Evolutionary conservation across 306 rosid genomes (phyloP).

Genomic region (Vicia faba): DNA sequence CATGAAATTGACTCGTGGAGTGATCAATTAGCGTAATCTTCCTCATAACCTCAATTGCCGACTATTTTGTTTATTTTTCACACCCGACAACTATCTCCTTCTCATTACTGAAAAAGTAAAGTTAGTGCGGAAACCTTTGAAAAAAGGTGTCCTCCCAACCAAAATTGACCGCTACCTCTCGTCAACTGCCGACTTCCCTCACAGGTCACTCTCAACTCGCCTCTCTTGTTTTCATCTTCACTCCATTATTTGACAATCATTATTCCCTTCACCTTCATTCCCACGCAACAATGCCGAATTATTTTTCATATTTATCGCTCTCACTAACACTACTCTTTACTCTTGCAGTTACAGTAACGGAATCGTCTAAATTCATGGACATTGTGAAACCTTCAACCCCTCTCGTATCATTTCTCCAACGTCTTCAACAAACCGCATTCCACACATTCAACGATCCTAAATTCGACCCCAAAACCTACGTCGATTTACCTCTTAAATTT

Average conservation of each 20-base stretch:
- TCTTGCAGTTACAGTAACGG: background rate
- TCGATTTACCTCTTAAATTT: constrained; percentile 67
- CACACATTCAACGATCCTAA: constrained; percentile 41
- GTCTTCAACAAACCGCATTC: constrained; percentile 58
- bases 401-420: constrained; percentile 63
- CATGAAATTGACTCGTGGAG: too few species aligned
- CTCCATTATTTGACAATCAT: background rate
- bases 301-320: background rate
- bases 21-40: too few species aligned
- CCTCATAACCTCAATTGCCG: too few species aligned
- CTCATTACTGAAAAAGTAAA: too few species aligned
- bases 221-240: background rate
- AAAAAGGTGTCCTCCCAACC: too few species aligned
- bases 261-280: constrained; percentile 1
- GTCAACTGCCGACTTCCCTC: too few species aligned
- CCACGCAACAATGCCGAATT: background rate
- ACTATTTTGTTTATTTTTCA: too few species aligned
- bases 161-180: too few species aligned
- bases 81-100: too few species aligned
- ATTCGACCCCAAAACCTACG: constrained; percentile 76
- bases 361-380: constrained; percentile 9
- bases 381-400: constrained; percentile 47
- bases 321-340: constrained; percentile 5
- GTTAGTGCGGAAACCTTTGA: too few species aligned
- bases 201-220: too few species aligned